A percentile compares a stretch with the other conserved stretches of the same genome.
Evolutionary conservation across 2,329 filamentous ascomycete genomes (phyloP).

Genomic region (Fusarium pilosicola): DNA sequence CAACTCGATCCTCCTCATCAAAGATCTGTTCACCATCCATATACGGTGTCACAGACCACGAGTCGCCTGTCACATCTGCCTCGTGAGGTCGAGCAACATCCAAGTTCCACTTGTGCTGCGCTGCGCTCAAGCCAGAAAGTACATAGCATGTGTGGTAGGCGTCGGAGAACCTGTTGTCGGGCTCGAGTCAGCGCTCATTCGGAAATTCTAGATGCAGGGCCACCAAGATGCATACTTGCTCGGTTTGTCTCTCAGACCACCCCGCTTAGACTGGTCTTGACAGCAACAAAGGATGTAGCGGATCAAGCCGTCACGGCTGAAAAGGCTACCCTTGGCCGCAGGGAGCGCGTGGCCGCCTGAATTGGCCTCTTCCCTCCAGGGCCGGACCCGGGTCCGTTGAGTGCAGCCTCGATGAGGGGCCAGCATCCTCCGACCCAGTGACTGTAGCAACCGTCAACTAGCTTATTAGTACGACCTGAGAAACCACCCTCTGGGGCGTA

Average conservation of each 20-base stretch:
- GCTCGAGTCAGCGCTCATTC: constrained; percentile 35
- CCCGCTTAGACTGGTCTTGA: constrained; percentile 75
- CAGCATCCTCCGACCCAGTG: constrained; percentile 98
- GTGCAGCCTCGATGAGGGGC: constrained; percentile 85
- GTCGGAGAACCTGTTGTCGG: constrained; percentile 72
- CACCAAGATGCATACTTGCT: constrained; percentile 71
- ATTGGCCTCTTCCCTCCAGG: constrained; percentile 45
- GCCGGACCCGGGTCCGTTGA: constrained; percentile 60
- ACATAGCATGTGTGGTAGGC: constrained; percentile 95
- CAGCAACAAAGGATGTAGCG: constrained; percentile 92
- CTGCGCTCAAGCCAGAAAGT: constrained; percentile 83
- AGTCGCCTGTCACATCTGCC: constrained; percentile 50
- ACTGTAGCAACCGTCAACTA: constrained; percentile 98
- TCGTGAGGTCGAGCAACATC: constrained; percentile 47
- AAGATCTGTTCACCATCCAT: constrained; percentile 70
- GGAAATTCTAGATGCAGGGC: constrained; percentile 17
- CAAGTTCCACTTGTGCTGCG: constrained; percentile 74
- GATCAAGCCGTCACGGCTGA: constrained; percentile 84
- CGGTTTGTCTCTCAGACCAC: constrained; percentile 93
- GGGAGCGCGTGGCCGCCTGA: constrained; percentile 44
- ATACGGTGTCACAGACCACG: constrained; percentile 61
- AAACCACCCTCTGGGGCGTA: constrained; percentile 93
- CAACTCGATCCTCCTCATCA: constrained; percentile 75
- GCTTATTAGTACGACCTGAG: constrained; percentile 93
- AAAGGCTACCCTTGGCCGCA: constrained; percentile 62